Evolutionary conservation across 352 stramenopile species (phyloP).

Genomic region (Blastocystis sp.): DNA sequence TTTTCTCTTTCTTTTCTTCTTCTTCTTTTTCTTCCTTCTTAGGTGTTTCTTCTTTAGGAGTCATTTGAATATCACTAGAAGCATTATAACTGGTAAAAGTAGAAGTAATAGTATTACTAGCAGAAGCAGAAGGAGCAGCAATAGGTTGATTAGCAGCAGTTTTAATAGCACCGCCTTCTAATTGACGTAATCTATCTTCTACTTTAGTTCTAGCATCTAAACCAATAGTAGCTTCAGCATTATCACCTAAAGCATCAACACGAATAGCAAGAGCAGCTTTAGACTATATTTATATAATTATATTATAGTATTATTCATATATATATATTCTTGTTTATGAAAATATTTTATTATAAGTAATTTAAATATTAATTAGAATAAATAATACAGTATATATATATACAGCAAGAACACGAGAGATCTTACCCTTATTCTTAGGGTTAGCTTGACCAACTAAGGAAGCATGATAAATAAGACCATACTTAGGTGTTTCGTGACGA

Average conservation of each 20-base stretch:
- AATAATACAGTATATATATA: too few relatives aligned
- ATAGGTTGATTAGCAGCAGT: too few relatives aligned
- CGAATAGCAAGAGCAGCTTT: slow-evolving; percentile 92
- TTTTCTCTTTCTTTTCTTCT: slow-evolving; percentile 50
- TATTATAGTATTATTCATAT: too few relatives aligned
- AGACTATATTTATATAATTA: slow-evolving; percentile 37
- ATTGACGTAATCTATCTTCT: slow-evolving; percentile 79
- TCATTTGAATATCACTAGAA: slow-evolving; percentile 75
- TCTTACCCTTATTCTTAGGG: slow-evolving; percentile 99
- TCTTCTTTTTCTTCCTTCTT: slow-evolving; percentile 48
- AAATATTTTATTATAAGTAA: too few relatives aligned
- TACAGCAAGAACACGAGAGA: slow-evolving; percentile 80
- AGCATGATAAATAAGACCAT: slow-evolving; percentile 99
- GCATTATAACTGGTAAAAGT: slow-evolving; percentile 69
- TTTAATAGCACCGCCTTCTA: slow-evolving; percentile 73
- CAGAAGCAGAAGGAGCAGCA: not conserved
- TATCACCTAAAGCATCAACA: slow-evolving; percentile 92
- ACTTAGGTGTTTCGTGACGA: slow-evolving; percentile 97
- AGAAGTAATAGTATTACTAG: too few relatives aligned
- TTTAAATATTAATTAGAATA: too few relatives aligned
- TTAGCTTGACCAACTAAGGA: slow-evolving; percentile 91
- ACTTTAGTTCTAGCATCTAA: slow-evolving; percentile 91
- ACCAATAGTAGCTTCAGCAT: slow-evolving; percentile 75
- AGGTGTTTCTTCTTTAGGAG: too few relatives aligned
- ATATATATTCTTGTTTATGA: too few relatives aligned